Evolutionary conservation across 176 grass and related monocot genomes (phyloP), one percentile per base, ranked within the genome.

Genomic region (Tuctoria greenei): DNA sequence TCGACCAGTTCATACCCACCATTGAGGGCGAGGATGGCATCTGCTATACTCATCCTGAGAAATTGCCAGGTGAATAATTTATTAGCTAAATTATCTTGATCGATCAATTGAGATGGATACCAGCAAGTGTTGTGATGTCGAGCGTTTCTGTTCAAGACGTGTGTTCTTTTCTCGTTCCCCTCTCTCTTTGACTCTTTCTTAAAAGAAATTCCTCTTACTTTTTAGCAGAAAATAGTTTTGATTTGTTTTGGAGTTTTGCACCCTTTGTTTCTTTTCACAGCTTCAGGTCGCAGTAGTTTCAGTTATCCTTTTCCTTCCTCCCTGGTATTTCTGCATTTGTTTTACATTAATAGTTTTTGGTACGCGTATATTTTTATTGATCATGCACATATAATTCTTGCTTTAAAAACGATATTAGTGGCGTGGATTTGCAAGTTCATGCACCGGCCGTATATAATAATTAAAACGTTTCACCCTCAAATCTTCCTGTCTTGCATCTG

Each of bases 21-120:
- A 95, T 98, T 66, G 84, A 98, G 64, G 95, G 95, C 71, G 91
- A 98, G 61, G 92, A 92, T 26, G 95, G 91, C 69, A 98, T 98
- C 83, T 98, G 95, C 70, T 98, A 98, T 77, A 95, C 95, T 64
- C 89, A 95, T 79, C 95, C 95, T 63, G 89, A 95, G 75, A 92
- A 83, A 86, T 82, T 98, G 37, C 95, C 95, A 88, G 95, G 95
- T 92, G 78, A 68, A 56, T 79, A n/a, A n/a, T n/a, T n/a, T n/a
- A n/a, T 79, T 72, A 66, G 49, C 49, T 50, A 57, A 60, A 44
- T 4, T 25, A 4, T 56, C 23, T 17, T 10, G 21, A 23, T 21
- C 64, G 10, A 40, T 44, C 11, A 39, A 2, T 4, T 39, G 58
- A 51, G 2, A 34, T 34, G 28, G 57, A 46, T 61, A 5, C 28